Base-by-base conservation (phyloP, 306 rosid genomes). In the Casuarina equisetifolia region DNA sequence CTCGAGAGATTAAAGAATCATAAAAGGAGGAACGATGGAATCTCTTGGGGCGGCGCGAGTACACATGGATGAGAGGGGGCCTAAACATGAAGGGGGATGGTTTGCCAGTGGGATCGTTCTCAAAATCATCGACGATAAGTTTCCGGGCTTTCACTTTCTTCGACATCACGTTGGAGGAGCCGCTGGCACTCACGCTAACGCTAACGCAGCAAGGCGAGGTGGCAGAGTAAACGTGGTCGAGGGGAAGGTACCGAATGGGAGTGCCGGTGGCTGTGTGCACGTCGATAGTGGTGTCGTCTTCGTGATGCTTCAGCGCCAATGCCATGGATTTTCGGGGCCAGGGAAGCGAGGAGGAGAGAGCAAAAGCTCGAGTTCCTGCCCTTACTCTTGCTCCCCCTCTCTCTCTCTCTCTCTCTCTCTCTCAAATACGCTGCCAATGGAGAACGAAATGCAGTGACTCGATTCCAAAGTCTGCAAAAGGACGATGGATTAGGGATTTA, bases 81-180 rank as follows among this genome's bases (percentile, higher is more conserved):
- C 69, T 80, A 12, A n/a, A 58, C 57, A 38, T 38, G 42, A 58
- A 15, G 9, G 4, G 69, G 32, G 39, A 16, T 16, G 80, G 54
- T 38, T 77, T 73, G 76, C 70, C 74, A 5, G 74, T 75, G 66
- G 25, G 58, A 38, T 74, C 82, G 17, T 63, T 80, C 12, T 84
- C 82, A 4, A 80, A 82, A 59, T 78, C 79, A 49, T 45, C 45
- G 19, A 40, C 76, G 38, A 39, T 20, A 80, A 92, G 91, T 75
- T 89, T 91, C 9, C 94, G 92, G 16, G 99, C 98, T 59, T 92
- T 92, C 19, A 92, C 96, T 85, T 92, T 96, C 74, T 96, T 96
- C 15, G 99, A 95, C 97, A 92, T 95, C 51, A 95, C 97, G 83
- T 89, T 91, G 63, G 98, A 82, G 53, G 97, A 92, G 53, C 97